Evolutionary conservation across 441 rosid species (phyloP).

Genomic region (Adansonia rubrostipa): DNA sequence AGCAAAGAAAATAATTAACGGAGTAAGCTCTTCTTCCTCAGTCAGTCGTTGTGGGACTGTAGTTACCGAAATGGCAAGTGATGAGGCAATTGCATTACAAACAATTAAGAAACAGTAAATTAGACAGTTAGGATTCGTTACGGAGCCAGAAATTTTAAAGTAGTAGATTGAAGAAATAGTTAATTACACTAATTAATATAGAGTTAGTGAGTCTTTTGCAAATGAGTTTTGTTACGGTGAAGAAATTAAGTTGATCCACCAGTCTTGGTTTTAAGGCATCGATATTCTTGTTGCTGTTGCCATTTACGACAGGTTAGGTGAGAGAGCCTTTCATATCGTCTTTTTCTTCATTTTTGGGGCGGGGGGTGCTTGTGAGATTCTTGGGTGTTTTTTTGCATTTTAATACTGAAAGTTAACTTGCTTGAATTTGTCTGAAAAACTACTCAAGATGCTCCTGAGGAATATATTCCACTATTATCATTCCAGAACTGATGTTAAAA

Average conservation of each 20-base stretch:
- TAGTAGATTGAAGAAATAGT: neutral
- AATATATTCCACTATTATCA: constrained; percentile 24
- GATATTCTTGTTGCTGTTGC: neutral
- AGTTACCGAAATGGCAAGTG: neutral
- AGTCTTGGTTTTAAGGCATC: neutral
- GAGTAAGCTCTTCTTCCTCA: neutral
- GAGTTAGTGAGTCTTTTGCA: neutral
- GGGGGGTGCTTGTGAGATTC: constrained; percentile 12
- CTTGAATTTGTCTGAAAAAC: constrained; percentile 25
- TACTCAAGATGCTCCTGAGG: neutral
- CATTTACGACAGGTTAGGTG: constrained; percentile 19
- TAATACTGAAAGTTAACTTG: constrained; percentile 3
- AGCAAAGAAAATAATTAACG: constrained; percentile 24
- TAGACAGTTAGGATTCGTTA: constrained; percentile 32
- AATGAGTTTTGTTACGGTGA: neutral
- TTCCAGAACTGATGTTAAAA: constrained; percentile 7
- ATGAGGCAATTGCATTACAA: neutral
- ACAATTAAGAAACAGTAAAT: constrained; percentile 13
- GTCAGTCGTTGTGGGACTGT: neutral
- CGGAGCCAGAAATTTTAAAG: neutral
- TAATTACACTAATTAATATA: neutral
- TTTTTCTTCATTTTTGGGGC: neutral
- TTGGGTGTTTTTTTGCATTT: constrained; percentile 3
- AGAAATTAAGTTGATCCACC: neutral
- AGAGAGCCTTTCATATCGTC: constrained; percentile 19